These are phyloP conservation scores for Sphenostylis stenocarpa DNA, from an alignment of 306 rosid species.

Conservation along the genomic window DNA sequence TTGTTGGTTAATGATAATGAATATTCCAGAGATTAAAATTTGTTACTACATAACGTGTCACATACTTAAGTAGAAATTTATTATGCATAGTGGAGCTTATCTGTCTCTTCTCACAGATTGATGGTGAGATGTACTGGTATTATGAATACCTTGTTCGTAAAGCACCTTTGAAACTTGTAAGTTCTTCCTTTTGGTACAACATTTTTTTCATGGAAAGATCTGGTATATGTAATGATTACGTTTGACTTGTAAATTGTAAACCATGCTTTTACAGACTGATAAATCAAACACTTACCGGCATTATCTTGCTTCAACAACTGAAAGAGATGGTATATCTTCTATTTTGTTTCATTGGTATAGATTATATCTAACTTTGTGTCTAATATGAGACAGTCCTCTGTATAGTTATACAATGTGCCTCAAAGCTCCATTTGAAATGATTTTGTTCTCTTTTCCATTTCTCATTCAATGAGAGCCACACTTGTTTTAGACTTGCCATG, in stretches of 20 bases:
- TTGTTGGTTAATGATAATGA: conserved; percentile 26
- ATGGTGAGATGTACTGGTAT: conserved; percentile 88
- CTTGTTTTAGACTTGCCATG: not conserved
- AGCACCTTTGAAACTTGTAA: conserved; percentile 73
- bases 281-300: conserved; percentile 65
- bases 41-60: not conserved
- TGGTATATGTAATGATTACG: conserved; percentile 12
- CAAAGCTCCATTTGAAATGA: conserved; percentile 20
- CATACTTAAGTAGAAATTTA: conserved; percentile 18
- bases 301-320: conserved; percentile 83
- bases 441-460: conserved; percentile 24
- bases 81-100: conserved; percentile 30
- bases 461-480: conserved; percentile 12
- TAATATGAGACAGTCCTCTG: conserved; percentile 16
- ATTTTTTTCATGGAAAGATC: not conserved
- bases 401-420: conserved; percentile 6
- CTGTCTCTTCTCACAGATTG: conserved; percentile 57
- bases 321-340: conserved; percentile 78
- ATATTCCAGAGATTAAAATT: not conserved
- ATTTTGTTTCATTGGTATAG: not conserved
- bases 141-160: conserved; percentile 93
- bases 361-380: conserved; percentile 14
- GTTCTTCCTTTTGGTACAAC: conserved; percentile 27
- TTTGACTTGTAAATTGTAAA: conserved; percentile 35
- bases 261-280: conserved; percentile 54